Conservation (phyloP, 2,329 filamentous ascomycete species). For the Sporothrix euskadiensis region DNA sequence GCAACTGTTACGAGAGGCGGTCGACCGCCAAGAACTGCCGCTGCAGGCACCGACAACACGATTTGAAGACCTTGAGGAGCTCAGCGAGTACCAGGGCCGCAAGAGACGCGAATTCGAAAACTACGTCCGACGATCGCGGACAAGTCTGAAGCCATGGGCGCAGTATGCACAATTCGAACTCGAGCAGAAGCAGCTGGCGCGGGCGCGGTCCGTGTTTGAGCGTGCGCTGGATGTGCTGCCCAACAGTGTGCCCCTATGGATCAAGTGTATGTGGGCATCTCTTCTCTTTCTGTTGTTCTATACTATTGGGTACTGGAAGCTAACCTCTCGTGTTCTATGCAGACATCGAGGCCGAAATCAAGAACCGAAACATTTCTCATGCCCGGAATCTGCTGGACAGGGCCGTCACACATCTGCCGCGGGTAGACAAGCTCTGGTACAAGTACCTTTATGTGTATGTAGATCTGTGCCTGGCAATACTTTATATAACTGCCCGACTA, state of each 20-base stretch:
- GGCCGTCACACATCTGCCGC: constrained; percentile 86
- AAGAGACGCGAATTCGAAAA: constrained; percentile 97
- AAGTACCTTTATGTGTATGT: constrained; percentile 69
- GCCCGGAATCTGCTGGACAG: constrained; percentile 91
- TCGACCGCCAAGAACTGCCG: constrained; percentile 88
- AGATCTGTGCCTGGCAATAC: no score
- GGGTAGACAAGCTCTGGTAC: constrained; percentile 97
- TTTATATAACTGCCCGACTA: neutral
- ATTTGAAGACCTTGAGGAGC: constrained; percentile 94
- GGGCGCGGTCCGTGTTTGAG: constrained; percentile 91
- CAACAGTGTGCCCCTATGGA: constrained; percentile 84
- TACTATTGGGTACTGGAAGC: constrained; percentile 57
- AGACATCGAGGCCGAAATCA: constrained; percentile 94
- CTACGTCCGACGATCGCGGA: constrained; percentile 90
- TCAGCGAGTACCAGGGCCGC: constrained; percentile 94
- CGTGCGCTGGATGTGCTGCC: constrained; percentile 88
- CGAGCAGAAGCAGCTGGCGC: constrained; percentile 94
- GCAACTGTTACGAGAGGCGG: constrained; percentile 93
- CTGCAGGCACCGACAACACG: constrained; percentile 90
- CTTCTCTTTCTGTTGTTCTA: neutral
- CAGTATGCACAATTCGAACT: constrained; percentile 97
- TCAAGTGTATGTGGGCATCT: constrained; percentile 45
- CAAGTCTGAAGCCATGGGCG: constrained; percentile 99
- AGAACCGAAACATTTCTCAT: constrained; percentile 92
- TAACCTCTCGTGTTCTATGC: neutral